A percentile compares a stretch with the other conserved stretches of the same genome.
Conservation (phyloP, 1,284 basidiomycete genomes). For the Takashimella koratensis region DNA sequence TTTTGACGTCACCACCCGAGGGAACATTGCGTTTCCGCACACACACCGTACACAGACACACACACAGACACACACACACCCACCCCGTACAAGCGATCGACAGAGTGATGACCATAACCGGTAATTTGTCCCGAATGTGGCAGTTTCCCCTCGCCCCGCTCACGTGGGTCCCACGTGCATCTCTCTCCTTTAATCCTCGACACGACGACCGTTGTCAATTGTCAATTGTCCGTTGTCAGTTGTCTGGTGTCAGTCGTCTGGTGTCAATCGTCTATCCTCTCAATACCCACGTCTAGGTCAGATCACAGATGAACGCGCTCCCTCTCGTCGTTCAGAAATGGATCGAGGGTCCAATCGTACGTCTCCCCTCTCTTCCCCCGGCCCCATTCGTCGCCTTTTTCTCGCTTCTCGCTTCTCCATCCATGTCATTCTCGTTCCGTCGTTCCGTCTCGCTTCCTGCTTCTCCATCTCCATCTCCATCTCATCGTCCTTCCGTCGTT, state of each 20-base stretch:
- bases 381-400: not conserved
- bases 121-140: not conserved
- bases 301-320: constrained; percentile 37
- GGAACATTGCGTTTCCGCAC: no score
- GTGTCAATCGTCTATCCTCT: no score
- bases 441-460: no score
- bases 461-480: no score
- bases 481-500: no score
- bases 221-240: no score
- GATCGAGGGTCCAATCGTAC: constrained; percentile 37
- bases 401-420: not conserved
- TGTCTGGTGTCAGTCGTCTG: no score
- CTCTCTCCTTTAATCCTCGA: no score
- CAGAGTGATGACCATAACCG: not conserved
- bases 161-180: not conserved
- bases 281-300: no score
- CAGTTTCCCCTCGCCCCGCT: not conserved
- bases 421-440: not conserved
- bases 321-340: constrained; percentile 19
- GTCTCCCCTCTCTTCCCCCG: constrained; percentile 2
- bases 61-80: no score
- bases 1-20: not conserved
- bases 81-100: no score
- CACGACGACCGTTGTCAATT: no score
- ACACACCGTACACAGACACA: not conserved